Conservation (phyloP, 2,329 filamentous ascomycete species). For the Penicillium psychrosexuale region DNA sequence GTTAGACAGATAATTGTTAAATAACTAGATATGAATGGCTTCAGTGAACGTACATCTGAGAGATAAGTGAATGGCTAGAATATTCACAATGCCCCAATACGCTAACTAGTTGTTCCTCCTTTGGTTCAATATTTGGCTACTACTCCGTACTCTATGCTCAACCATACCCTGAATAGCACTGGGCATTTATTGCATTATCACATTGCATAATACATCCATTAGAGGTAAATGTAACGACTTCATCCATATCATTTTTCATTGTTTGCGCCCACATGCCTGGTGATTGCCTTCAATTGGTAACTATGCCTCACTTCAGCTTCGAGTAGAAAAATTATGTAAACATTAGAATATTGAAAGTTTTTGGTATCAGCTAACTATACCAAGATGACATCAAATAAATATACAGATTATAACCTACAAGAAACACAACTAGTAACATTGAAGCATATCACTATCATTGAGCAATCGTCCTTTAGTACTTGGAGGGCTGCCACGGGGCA, state of each 20-base stretch:
- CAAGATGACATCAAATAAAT: not conserved
- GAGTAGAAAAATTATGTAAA: not conserved
- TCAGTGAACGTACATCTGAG: not conserved
- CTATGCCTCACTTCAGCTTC: not conserved
- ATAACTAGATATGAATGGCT: too few relatives aligned
- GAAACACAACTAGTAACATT: not conserved
- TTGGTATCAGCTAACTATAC: not conserved
- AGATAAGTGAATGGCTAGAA: not conserved
- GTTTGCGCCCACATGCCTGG: not conserved
- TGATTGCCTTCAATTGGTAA: not conserved
- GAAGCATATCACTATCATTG: conserved; percentile 12
- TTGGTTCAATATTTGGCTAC: not conserved
- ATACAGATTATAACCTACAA: not conserved
- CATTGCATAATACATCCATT: too few relatives aligned
- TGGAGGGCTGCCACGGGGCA: not conserved
- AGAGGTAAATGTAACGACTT: too few relatives aligned
- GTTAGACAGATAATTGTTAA: not conserved
- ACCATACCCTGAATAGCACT: too few relatives aligned
- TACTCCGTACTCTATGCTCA: not conserved
- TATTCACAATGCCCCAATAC: not conserved
- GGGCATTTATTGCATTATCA: too few relatives aligned
- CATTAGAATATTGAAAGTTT: not conserved
- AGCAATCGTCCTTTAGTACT: conserved; percentile 17
- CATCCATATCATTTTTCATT: too few relatives aligned
- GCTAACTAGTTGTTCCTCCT: not conserved